A percentile compares a stretch with the other conserved stretches of the same genome.
phyloP scores from a whole-genome alignment of 192 early-diverging fungal species.

The Linnemannia zychae region DNA sequence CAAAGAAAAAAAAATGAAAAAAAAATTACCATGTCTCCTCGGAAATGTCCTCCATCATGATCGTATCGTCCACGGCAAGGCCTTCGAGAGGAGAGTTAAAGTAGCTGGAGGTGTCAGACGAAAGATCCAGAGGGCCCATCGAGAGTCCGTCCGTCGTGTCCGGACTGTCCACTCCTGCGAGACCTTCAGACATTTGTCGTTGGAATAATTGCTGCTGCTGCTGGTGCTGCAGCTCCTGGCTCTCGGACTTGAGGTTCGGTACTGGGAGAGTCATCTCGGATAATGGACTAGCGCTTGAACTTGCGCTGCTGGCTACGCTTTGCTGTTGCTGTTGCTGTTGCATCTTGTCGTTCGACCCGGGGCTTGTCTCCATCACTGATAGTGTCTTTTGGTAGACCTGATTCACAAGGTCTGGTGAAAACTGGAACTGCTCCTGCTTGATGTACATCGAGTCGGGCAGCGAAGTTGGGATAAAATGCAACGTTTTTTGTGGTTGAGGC shows the following conservation, averaged over 20 bases:
- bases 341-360: neutral
- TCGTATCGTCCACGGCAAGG: constrained; percentile 37
- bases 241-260: constrained; percentile 29
- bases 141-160: constrained; percentile 14
- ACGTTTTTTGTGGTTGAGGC: constrained; percentile 6
- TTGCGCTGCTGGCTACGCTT: constrained; percentile 4
- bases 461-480: neutral
- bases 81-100: constrained; percentile 54
- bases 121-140: constrained; percentile 24
- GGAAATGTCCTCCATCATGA: constrained; percentile 46
- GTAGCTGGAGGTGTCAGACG: constrained; percentile 22
- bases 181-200: constrained; percentile 25
- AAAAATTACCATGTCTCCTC: constrained; percentile 43
- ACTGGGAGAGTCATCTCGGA: constrained; percentile 45
- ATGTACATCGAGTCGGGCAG: constrained; percentile 31
- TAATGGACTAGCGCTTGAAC: constrained; percentile 32
- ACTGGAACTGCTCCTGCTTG: constrained; percentile 54
- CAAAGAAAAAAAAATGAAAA: neutral
- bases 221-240: constrained; percentile 14
- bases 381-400: constrained; percentile 55
- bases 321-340: constrained; percentile 10
- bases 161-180: constrained; percentile 8
- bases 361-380: constrained; percentile 36
- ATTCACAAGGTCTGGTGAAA: constrained; percentile 49
- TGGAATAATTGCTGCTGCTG: constrained; percentile 34